These are phyloP conservation scores for Corinectria fuckeliana DNA, from an alignment of 2,329 filamentous ascomycete species.

Conservation along the genomic window DNA sequence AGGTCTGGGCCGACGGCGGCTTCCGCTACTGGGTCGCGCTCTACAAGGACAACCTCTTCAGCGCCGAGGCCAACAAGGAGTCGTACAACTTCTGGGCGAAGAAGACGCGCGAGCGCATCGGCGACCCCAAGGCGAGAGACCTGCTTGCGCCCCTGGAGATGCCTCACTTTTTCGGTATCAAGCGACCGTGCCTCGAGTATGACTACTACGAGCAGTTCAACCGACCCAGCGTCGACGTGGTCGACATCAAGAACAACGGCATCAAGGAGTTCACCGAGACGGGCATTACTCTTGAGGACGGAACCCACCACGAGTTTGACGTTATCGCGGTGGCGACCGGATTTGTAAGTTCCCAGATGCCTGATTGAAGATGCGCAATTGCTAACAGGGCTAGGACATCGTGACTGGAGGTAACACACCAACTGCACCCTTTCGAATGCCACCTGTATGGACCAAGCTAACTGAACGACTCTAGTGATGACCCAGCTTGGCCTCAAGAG, in stretches of 20 bases:
- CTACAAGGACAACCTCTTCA: constrained; percentile 60
- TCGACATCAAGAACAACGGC: constrained; percentile 49
- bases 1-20: constrained; percentile 58
- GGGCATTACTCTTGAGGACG: constrained; percentile 49
- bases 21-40: constrained; percentile 61
- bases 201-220: constrained; percentile 58
- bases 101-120: constrained; percentile 57
- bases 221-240: constrained; percentile 48
- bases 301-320: constrained; percentile 51
- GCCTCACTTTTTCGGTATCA: constrained; percentile 62
- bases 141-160: constrained; percentile 59
- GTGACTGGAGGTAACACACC: constrained; percentile 43
- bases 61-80: constrained; percentile 56
- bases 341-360: constrained; percentile 45
- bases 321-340: constrained; percentile 54
- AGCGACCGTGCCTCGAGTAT: constrained; percentile 53
- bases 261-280: constrained; percentile 51
- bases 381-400: constrained; percentile 38
- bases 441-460: background rate
- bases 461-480: constrained; percentile 42
- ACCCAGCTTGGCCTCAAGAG: constrained; percentile 53
- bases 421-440: background rate
- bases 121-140: constrained; percentile 55
- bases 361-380: accelerated
- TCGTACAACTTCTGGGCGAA: constrained; percentile 62